Conservation (phyloP, 164 flowering plant genomes). For the Chimonanthus salicifolius region DNA sequence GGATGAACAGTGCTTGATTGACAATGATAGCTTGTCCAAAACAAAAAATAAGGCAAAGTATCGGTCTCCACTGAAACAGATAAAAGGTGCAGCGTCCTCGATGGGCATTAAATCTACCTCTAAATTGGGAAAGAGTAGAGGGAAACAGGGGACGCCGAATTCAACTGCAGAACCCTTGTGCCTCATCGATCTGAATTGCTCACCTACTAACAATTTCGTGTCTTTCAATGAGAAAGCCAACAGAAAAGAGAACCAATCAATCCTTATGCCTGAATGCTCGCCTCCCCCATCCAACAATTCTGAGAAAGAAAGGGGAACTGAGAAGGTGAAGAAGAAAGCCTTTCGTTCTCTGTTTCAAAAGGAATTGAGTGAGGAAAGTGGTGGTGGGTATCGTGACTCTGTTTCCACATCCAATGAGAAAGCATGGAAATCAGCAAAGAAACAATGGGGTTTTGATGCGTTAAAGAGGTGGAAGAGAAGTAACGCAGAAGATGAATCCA, state of each 20-base stretch:
- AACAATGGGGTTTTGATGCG: constrained; percentile 68
- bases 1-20: constrained; percentile 40
- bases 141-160: constrained; percentile 26
- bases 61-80: constrained; percentile 48
- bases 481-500: constrained; percentile 42
- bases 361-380: constrained; percentile 27
- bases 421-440: constrained; percentile 38
- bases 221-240: constrained; percentile 28
- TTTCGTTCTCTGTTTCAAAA: constrained; percentile 46
- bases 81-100: constrained; percentile 62
- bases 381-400: constrained; percentile 1
- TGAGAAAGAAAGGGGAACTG: constrained; percentile 28
- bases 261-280: constrained; percentile 55
- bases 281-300: constrained; percentile 18
- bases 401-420: constrained; percentile 24
- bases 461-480: constrained; percentile 69
- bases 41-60: constrained; percentile 41
- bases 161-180: constrained; percentile 6
- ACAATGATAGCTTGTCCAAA: constrained; percentile 25
- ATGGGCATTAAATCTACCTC: constrained; percentile 37
- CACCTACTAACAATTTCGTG: constrained; percentile 15
- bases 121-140: constrained; percentile 34
- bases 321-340: constrained; percentile 41
- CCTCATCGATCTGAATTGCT: constrained; percentile 6
- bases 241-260: constrained; percentile 36